Percentiles rank a stretch among this genome's conserved stretches.
phyloP scores from a whole-genome alignment of 208 protist species.

The Trypanosoma melophagium region DNA sequence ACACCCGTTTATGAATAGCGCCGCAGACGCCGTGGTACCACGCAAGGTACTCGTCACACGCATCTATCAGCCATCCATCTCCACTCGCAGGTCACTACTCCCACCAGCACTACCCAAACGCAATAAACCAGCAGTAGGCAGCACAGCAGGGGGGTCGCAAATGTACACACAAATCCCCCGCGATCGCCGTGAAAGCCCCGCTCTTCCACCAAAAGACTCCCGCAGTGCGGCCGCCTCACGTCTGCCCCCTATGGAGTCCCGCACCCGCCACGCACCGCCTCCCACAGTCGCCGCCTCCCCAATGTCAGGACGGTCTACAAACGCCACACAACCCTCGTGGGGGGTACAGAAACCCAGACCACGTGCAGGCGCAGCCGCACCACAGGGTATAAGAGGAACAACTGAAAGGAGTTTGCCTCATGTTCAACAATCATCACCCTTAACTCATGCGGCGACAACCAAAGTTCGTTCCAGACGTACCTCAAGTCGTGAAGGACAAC shows the following conservation, averaged over 20 bases:
- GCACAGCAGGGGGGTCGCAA: not conserved
- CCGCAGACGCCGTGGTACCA: constrained; percentile 3
- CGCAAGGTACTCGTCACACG: constrained; percentile 11
- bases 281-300: not conserved
- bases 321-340: not conserved
- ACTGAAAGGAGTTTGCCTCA: not conserved
- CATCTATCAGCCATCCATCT: constrained; percentile 5
- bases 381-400: not conserved
- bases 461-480: not conserved
- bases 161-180: constrained; percentile 1
- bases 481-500: not conserved
- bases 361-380: not conserved
- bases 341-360: not conserved
- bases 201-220: not conserved
- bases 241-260: constrained; percentile 6
- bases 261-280: not conserved
- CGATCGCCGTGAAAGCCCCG: not conserved
- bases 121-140: not conserved
- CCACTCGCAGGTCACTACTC: not conserved
- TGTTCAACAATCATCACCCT: not conserved
- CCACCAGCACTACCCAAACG: not conserved
- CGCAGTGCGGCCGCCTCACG: not conserved
- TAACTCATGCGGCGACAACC: not conserved
- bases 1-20: constrained; percentile 55
- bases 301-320: not conserved